phyloP scores from a whole-genome alignment of 805 yeast species.

The Ogataea pini region DNA sequence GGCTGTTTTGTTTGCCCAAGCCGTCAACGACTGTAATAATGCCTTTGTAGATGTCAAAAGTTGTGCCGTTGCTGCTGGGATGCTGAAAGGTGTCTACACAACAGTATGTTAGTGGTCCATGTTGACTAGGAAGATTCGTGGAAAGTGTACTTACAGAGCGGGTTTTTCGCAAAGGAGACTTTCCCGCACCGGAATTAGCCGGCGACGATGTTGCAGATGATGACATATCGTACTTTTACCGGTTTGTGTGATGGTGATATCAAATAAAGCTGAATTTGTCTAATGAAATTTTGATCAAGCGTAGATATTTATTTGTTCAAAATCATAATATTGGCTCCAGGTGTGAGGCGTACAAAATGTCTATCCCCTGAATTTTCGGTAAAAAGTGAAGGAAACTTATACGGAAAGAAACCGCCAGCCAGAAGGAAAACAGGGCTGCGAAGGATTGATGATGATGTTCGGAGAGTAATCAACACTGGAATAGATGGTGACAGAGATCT shows the following conservation, averaged over 20 bases:
- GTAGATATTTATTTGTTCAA: not conserved
- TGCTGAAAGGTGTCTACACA: slow-evolving; percentile 54
- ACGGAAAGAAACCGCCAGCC: no score
- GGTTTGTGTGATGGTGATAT: not conserved
- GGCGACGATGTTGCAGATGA: slow-evolving; percentile 7
- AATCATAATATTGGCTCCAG: slow-evolving; percentile 3
- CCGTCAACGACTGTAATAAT: slow-evolving; percentile 78
- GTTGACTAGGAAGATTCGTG: no score
- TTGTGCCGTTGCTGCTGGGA: slow-evolving; percentile 55
- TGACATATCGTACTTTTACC: slow-evolving; percentile 7
- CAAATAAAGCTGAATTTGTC: not conserved
- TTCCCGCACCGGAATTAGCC: slow-evolving; percentile 9
- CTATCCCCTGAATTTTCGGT: not conserved
- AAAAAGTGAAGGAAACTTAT: not conserved
- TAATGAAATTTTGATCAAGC: not conserved
- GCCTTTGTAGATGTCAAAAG: slow-evolving; percentile 87
- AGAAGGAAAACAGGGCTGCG: no score
- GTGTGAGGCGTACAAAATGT: slow-evolving; percentile 5
- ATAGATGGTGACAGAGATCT: no score
- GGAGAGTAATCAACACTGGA: no score
- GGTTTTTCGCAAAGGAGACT: slow-evolving; percentile 15
- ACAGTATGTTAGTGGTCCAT: not conserved
- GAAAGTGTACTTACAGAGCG: slow-evolving; percentile 15
- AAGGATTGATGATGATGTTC: no score
- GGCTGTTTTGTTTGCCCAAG: slow-evolving; percentile 85